Evolutionary conservation across 1,139 yeast species (phyloP), one percentile per base, ranked within the genome.

Genomic region (Debaryomyces coudertii): DNA sequence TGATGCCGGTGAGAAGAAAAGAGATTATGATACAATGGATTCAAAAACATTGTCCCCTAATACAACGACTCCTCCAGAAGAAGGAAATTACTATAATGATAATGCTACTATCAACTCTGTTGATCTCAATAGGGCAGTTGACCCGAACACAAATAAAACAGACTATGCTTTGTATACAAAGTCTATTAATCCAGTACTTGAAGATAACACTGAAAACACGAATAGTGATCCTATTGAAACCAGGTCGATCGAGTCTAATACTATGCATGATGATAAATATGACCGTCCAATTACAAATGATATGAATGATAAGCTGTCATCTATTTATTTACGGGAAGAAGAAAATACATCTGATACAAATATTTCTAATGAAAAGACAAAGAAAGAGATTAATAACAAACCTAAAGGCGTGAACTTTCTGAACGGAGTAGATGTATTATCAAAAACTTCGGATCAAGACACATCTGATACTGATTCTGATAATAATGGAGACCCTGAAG

Each of bases 401-500:
- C 38, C 43, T 5, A 24, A 12, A 15, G 38, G 23, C 6, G 38
- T 28, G 4, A 34, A 34, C 15, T 29, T 39, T 16, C 9, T 28
- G 20, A 46, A 44, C 22, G 40, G 33, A 34, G 43, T 41, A 14
- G 37, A 43, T 22, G 36, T 34, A 33, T 39, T 43, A 11, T 39
- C 45, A 11, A n/a, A 35, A 1, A 25, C 18, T 16, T 14, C 47
- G 18, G 22, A 30, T 31, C 31, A 15, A 22, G 27, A 35, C 8
- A 14, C 11, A 6, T 14, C 24, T 18, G 40, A 27, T 28, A 3
- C 40, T 16, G 40, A 34, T 20, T 31, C 42, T 6, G 42, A 51
- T 5, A 52, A 49, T 8, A 54, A 49, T 20, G 63, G 64, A 29
- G 63, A 60, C 14, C 63, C 54, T 14, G 62, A 63, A 43, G 65